phyloP scores from a whole-genome alignment of 1,284 basidiomycete species.

The Apiotrichum brassicae region DNA sequence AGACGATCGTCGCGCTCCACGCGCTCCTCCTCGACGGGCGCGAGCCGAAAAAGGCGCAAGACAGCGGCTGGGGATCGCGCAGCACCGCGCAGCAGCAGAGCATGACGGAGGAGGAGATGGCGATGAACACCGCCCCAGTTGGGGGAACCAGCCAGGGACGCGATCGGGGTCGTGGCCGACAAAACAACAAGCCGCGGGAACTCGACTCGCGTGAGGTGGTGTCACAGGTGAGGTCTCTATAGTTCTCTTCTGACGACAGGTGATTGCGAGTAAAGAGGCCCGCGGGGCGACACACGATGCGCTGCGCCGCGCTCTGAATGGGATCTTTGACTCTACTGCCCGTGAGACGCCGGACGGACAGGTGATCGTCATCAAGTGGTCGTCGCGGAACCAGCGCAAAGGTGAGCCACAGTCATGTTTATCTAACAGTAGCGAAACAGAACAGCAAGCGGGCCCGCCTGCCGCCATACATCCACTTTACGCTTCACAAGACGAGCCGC shows the following conservation, averaged over 20 bases:
- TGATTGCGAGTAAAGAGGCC: slow-evolving; percentile 71
- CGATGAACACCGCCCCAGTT: slow-evolving; percentile 16
- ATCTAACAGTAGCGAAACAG: slow-evolving; percentile 1
- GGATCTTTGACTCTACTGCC: slow-evolving; percentile 64
- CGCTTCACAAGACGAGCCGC: slow-evolving; percentile 93
- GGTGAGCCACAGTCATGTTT: slow-evolving; percentile 5
- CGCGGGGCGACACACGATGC: slow-evolving; percentile 75
- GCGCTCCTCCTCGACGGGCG: slow-evolving; percentile 68
- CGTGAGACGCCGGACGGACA: slow-evolving; percentile 27
- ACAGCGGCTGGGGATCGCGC: slow-evolving; percentile 48
- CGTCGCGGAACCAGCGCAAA: slow-evolving; percentile 13
- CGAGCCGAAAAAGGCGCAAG: slow-evolving; percentile 56
- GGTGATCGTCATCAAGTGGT: slow-evolving; percentile 39
- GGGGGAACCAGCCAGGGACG: slow-evolving; percentile 1
- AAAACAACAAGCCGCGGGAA: slow-evolving; percentile 18
- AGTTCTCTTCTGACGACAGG: slow-evolving; percentile 49
- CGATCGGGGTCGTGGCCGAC: slow-evolving; percentile 17
- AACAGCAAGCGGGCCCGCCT: slow-evolving; percentile 18
- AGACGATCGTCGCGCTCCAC: slow-evolving; percentile 59
- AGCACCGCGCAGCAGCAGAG: slow-evolving; percentile 39
- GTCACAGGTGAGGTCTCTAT: slow-evolving; percentile 58
- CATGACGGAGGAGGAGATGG: slow-evolving; percentile 28
- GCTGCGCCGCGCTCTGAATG: slow-evolving; percentile 72
- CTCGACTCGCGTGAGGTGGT: slow-evolving; percentile 64
- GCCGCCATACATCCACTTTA: slow-evolving; percentile 87